These are phyloP conservation scores for Amauroascus niger DNA, from an alignment of 2,329 filamentous ascomycete species.

Conservation along the genomic window DNA sequence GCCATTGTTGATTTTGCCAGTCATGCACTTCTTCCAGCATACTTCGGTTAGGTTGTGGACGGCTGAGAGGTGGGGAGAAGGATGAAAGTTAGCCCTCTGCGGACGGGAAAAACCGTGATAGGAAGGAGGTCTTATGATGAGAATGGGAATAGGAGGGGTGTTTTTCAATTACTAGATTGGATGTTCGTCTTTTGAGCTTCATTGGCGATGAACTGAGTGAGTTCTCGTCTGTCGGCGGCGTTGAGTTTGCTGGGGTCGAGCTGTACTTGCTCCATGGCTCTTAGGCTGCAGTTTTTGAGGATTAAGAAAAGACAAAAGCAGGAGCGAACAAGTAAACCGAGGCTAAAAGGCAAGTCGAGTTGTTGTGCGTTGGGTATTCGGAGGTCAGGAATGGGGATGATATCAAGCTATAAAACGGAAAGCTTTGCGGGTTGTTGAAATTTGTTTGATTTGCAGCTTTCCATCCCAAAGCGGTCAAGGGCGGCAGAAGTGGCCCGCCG, in stretches of 20 bases:
- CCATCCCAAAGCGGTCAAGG: neutral
- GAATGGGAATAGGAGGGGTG: neutral
- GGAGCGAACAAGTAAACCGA: neutral
- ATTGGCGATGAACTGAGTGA: constrained; percentile 74
- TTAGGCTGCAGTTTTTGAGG: neutral
- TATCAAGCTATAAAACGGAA: too few species aligned
- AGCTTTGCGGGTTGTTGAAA: constrained; percentile 2
- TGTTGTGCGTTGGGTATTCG: neutral
- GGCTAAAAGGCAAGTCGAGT: neutral
- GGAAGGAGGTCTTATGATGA: neutral
- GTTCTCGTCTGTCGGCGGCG: constrained; percentile 73
- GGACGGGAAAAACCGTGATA: neutral
- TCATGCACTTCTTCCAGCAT: constrained; percentile 94
- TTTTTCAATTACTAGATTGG: constrained; percentile 38
- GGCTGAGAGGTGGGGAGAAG: constrained; percentile 31
- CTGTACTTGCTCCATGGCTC: constrained; percentile 30
- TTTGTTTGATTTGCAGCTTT: constrained; percentile 6
- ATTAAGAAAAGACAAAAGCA: neutral
- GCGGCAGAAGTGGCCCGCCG: neutral
- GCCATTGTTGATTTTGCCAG: constrained; percentile 58
- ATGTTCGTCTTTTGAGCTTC: constrained; percentile 68
- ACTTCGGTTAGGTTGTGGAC: constrained; percentile 61
- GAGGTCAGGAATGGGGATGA: too few species aligned
- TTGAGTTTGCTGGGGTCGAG: constrained; percentile 65
- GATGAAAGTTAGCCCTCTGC: neutral